Evolutionary conservation across 1,139 yeast species (phyloP).

Genomic region (Kodamaea alishanica): DNA sequence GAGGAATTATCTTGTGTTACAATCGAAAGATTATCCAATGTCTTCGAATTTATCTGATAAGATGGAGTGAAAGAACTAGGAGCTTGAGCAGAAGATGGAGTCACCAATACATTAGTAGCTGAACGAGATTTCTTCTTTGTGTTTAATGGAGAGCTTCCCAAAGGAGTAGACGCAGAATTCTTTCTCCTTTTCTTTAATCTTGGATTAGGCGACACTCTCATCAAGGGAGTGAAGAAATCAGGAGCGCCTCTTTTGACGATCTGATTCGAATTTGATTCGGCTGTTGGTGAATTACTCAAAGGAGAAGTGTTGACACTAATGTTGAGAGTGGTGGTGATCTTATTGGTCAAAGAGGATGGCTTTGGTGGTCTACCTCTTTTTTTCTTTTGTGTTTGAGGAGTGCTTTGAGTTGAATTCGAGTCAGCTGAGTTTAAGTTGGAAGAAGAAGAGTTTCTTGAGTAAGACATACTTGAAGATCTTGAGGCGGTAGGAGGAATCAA

Average conservation of each 20-base stretch:
- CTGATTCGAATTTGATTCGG: slow-evolving; percentile 34
- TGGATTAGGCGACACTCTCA: slow-evolving; percentile 42
- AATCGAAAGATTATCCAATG: slow-evolving; percentile 36
- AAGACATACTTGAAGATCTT: too few relatives aligned
- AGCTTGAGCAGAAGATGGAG: slow-evolving; percentile 9
- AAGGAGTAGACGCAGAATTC: slow-evolving; percentile 7
- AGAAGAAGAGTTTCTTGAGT: too few relatives aligned
- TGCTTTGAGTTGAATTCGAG: too few relatives aligned
- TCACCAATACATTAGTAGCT: slow-evolving; percentile 13
- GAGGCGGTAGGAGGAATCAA: too few relatives aligned
- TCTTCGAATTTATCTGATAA: slow-evolving; percentile 28
- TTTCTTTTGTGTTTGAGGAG: slow-evolving; percentile 28
- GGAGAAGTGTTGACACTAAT: slow-evolving; percentile 39
- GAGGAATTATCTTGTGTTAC: slow-evolving; percentile 18
- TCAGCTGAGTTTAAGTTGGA: too few relatives aligned
- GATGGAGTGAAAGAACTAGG: slow-evolving; percentile 18
- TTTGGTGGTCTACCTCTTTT: slow-evolving; percentile 51
- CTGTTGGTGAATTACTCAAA: slow-evolving; percentile 19
- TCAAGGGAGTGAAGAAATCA: slow-evolving; percentile 44
- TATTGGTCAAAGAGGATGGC: slow-evolving; percentile 37
- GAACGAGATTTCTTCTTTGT: slow-evolving; percentile 2
- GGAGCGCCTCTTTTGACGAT: slow-evolving; percentile 45
- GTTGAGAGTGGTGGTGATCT: slow-evolving; percentile 42
- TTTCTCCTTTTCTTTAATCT: slow-evolving; percentile 15
- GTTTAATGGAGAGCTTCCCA: slow-evolving; percentile 8